phyloP scores from a whole-genome alignment of 1,284 basidiomycete species.

The Schizophyllum commune region DNA sequence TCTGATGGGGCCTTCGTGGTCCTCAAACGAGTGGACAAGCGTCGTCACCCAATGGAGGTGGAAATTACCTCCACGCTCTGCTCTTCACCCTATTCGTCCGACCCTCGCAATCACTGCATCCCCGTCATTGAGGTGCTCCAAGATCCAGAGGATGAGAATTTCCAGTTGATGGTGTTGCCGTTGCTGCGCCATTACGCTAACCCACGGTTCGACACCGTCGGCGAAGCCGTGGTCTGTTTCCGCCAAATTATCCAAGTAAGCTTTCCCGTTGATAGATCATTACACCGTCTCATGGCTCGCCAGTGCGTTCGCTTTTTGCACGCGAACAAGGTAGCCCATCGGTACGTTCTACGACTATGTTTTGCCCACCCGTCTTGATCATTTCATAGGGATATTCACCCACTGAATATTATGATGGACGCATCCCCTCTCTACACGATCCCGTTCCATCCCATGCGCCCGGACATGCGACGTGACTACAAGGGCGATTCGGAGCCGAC shows the following conservation, averaged over 20 bases:
- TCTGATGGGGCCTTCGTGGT: constrained; percentile 21
- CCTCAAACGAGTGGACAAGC: constrained; percentile 16
- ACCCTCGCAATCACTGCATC: constrained; percentile 21
- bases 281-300: no score
- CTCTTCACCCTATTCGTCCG: not conserved
- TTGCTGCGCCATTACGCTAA: constrained; percentile 17
- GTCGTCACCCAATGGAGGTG: not conserved
- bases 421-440: constrained; percentile 4
- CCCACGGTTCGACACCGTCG: constrained; percentile 23
- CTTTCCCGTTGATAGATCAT: no score
- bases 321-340: constrained; percentile 24
- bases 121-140: constrained; percentile 16
- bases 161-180: constrained; percentile 23
- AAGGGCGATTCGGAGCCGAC: constrained; percentile 2
- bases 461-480: not conserved
- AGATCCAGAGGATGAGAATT: constrained; percentile 8
- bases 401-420: constrained; percentile 9
- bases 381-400: not conserved
- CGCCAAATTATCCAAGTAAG: constrained; percentile 28
- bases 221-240: constrained; percentile 26
- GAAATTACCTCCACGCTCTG: not conserved
- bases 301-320: constrained; percentile 19
- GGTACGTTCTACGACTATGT: constrained; percentile 1
- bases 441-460: constrained; percentile 9
- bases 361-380: not conserved